Conservation (phyloP, 768 basidiomycete genomes). For the Tubosaeta sp. region DNA sequence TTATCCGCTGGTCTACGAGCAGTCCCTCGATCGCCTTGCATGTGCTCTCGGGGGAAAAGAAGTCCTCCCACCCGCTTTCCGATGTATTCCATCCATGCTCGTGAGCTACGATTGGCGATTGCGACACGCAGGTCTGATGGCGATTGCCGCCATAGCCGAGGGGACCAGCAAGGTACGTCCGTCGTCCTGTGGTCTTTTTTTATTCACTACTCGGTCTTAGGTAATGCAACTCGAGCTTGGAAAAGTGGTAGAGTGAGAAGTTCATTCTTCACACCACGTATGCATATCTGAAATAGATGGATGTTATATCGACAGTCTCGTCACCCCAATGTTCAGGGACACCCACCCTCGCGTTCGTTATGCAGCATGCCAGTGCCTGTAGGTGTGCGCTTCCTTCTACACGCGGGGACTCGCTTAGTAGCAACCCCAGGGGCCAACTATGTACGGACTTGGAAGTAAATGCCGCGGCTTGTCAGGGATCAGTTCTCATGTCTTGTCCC, state of each 20-base stretch:
- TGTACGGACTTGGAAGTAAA: slow-evolving; percentile 84
- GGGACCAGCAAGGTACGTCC: slow-evolving; percentile 64
- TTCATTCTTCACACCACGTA: not conserved
- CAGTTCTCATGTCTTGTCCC: not conserved
- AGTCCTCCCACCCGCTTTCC: slow-evolving; percentile 76
- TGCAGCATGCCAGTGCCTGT: slow-evolving; percentile 86
- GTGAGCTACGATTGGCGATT: slow-evolving; percentile 79
- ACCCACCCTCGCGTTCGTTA: slow-evolving; percentile 67
- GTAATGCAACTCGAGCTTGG: slow-evolving; percentile 79
- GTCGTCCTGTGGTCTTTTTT: not conserved
- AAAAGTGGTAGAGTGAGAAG: slow-evolving; percentile 71
- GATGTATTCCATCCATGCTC: slow-evolving; percentile 80
- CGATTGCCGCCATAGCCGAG: slow-evolving; percentile 81
- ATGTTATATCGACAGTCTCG: slow-evolving; percentile 43
- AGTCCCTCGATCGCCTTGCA: slow-evolving; percentile 76
- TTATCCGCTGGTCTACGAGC: slow-evolving; percentile 76
- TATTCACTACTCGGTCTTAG: slow-evolving; percentile 27
- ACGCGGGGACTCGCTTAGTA: not conserved
- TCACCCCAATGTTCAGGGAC: slow-evolving; percentile 75
- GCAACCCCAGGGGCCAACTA: slow-evolving; percentile 63
- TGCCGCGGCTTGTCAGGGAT: not conserved
- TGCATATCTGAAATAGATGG: not conserved
- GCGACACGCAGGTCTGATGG: slow-evolving; percentile 83
- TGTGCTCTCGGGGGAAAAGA: slow-evolving; percentile 74
- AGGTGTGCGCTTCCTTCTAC: slow-evolving; percentile 25